A percentile compares a stretch with the other conserved stretches of the same genome.
Conservation (phyloP, 805 yeast genomes). For the Ogataea thermomethanolica region DNA sequence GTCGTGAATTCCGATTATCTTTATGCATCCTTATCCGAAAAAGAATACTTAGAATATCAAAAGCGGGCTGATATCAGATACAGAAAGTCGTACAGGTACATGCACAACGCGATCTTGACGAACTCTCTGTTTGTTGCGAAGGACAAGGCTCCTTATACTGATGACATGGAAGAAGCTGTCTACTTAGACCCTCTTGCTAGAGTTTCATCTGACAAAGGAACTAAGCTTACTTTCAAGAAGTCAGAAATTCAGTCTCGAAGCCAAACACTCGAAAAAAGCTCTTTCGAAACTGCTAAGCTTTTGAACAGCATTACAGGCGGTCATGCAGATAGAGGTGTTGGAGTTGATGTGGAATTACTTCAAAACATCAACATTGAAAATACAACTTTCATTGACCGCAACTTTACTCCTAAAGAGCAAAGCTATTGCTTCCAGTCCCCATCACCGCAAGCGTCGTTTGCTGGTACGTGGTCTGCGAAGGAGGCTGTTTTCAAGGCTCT, state of each 20-base stretch:
- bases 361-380: constrained; percentile 80
- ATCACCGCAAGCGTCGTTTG: constrained; percentile 80
- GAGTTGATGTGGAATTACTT: constrained; percentile 94
- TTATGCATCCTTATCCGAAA: constrained; percentile 73
- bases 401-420: constrained; percentile 81
- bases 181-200: constrained; percentile 96
- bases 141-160: constrained; percentile 88
- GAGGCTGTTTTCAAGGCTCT: constrained; percentile 98
- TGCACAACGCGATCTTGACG: constrained; percentile 91
- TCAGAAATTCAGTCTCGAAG: constrained; percentile 45
- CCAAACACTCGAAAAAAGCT: constrained; percentile 42
- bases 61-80: constrained; percentile 74
- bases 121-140: constrained; percentile 91
- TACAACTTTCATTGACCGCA: constrained; percentile 86
- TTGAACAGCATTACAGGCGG: constrained; percentile 52
- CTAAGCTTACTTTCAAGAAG: constrained; percentile 43
- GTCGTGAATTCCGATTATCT: constrained; percentile 91
- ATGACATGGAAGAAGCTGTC: constrained; percentile 82
- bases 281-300: constrained; percentile 62
- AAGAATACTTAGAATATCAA: constrained; percentile 68
- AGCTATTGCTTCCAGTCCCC: constrained; percentile 73
- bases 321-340: constrained; percentile 62
- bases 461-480: constrained; percentile 99
- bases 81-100: constrained; percentile 86
- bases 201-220: constrained; percentile 40